phyloP scores from a whole-genome alignment of 2,329 filamentous ascomycete genomes.

The Apiospora aurea region DNA sequence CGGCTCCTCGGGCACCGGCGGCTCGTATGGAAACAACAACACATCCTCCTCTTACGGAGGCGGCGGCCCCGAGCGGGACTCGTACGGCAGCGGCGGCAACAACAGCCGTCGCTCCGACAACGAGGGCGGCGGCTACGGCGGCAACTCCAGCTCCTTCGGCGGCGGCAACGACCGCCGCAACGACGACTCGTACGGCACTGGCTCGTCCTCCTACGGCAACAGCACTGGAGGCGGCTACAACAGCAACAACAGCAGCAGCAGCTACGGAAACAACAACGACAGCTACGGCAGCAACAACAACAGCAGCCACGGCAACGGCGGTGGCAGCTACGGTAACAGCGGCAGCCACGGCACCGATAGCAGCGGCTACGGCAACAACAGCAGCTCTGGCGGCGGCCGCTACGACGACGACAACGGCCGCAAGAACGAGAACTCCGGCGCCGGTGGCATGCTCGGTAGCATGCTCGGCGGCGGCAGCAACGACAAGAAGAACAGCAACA shows the following conservation, averaged over 20 bases:
- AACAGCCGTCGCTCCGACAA: constrained; percentile 1
- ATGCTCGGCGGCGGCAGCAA: constrained; percentile 20
- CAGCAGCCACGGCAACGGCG: neutral
- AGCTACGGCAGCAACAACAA: neutral
- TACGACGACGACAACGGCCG: neutral
- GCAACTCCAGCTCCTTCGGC: neutral
- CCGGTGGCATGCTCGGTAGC: neutral
- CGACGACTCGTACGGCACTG: constrained; percentile 18
- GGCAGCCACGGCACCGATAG: neutral
- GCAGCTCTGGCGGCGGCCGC: neutral
- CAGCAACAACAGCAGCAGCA: neutral
- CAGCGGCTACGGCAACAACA: neutral
- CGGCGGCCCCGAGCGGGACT: neutral
- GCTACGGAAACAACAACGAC: constrained; percentile 9
- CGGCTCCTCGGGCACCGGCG: constrained; percentile 10
- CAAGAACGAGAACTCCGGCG: constrained; percentile 2
- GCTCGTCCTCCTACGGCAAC: constrained; percentile 11
- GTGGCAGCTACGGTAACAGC: neutral
- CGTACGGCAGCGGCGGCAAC: constrained; percentile 19
- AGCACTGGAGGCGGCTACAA: neutral
- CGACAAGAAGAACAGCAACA: neutral
- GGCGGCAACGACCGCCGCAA: constrained; percentile 1
- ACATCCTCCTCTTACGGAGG: constrained; percentile 13
- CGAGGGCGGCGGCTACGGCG: neutral
- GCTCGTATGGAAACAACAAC: constrained; percentile 22